Conservation (phyloP, 768 basidiomycete species). For the Lyophyllum semitale region DNA sequence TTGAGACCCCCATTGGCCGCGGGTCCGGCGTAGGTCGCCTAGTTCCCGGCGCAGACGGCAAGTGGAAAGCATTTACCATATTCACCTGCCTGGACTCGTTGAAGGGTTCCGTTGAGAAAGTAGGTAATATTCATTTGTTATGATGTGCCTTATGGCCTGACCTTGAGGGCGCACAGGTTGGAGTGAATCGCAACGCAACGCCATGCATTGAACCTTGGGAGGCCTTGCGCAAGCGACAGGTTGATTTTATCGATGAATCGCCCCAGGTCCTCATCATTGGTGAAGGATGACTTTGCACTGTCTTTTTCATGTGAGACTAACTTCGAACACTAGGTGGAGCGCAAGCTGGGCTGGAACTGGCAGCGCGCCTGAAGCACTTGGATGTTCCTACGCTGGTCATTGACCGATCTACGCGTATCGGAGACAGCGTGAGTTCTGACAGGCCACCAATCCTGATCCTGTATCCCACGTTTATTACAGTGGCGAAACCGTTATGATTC, state of each 20-base stretch:
- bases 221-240: constrained; percentile 37
- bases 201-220: constrained; percentile 36
- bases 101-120: constrained; percentile 41
- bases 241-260: constrained; percentile 44
- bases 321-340: constrained; percentile 29
- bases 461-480: neutral
- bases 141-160: neutral
- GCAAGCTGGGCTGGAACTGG: constrained; percentile 59
- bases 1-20: constrained; percentile 44
- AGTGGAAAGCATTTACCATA: constrained; percentile 57
- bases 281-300: neutral
- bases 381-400: constrained; percentile 60
- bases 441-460: neutral
- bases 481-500: constrained; percentile 64
- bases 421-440: constrained; percentile 39
- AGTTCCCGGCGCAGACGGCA: constrained; percentile 41
- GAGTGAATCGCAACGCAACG: constrained; percentile 5
- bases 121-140: constrained; percentile 29
- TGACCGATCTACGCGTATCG: constrained; percentile 52
- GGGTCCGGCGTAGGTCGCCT: constrained; percentile 51
- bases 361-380: constrained; percentile 65
- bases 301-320: neutral
- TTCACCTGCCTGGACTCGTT: constrained; percentile 54
- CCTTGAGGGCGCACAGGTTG: constrained; percentile 8
- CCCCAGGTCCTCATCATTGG: constrained; percentile 62